phyloP scores from a whole-genome alignment of 441 rosid genomes.

The Jatropha podagrica region DNA sequence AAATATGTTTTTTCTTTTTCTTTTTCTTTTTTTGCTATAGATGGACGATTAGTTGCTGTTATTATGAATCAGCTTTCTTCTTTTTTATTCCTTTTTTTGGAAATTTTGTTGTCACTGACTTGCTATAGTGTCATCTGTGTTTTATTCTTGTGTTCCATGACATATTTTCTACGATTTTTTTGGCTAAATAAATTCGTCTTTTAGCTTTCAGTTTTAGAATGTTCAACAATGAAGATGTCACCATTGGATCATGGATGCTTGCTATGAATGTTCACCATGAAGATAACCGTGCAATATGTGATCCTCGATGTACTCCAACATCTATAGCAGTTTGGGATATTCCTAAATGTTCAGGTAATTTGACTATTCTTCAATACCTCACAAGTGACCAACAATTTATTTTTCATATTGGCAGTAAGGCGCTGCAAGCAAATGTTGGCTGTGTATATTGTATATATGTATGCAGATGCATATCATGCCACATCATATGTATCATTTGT shows the following conservation, averaged over 20 bases:
- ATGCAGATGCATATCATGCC: background rate
- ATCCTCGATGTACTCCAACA: slow-evolving; percentile 69
- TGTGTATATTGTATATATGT: background rate
- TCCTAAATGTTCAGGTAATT: slow-evolving; percentile 79
- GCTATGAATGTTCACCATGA: slow-evolving; percentile 79
- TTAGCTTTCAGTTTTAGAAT: slow-evolving; percentile 60
- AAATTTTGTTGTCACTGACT: too few relatives aligned
- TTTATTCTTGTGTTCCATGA: background rate
- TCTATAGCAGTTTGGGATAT: slow-evolving; percentile 90
- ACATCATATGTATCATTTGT: background rate
- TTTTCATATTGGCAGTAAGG: background rate
- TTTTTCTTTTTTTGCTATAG: too few relatives aligned
- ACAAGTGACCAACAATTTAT: background rate
- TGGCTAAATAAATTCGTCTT: slow-evolving; percentile 8
- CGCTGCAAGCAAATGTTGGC: background rate
- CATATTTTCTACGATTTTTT: slow-evolving; percentile 10
- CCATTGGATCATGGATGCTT: slow-evolving; percentile 89
- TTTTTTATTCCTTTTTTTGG: too few relatives aligned
- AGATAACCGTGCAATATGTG: slow-evolving; percentile 72
- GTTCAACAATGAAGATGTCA: slow-evolving; percentile 87
- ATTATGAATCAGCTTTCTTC: background rate
- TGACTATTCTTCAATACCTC: background rate
- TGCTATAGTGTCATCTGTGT: background rate
- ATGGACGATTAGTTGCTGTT: background rate
- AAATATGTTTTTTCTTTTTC: too few relatives aligned